Evolutionary conservation across 1,284 basidiomycete genomes (phyloP), one percentile per base, ranked within the genome.

Genomic region (Microbotryum saponariae): DNA sequence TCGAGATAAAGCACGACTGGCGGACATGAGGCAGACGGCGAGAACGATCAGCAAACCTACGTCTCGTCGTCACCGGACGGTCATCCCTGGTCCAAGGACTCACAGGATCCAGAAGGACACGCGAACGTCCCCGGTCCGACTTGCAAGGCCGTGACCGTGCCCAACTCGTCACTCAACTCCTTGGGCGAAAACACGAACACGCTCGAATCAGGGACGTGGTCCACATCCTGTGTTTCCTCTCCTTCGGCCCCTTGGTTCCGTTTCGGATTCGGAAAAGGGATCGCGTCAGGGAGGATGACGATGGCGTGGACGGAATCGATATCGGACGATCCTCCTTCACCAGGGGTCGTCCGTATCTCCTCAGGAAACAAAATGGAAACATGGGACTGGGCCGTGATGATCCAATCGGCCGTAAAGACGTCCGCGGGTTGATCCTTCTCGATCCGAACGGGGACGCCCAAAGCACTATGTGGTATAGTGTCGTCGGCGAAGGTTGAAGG

Each of bases 51-150:
- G 1, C 75, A 75, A 54, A 1, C 16, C 18, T 5, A 31, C 4
- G 60, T 14, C 31, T 62, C 20, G 45, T 62, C 20, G 42, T 58
- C 42, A 57, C 2, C 48, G 58, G 54, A 42, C 27, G 47, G 27
- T 4, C 25, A 58, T 27, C 4, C 48, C 61, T 56, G 54, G 4
- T 45, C 25, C 29, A 47, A 48, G 6, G 46, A 74, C 83, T 73
- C 74, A 91, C 91, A 88, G 81, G 87, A 87, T 2, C 85, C 89
- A 58, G 81, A 78, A 0, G 94, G 94, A 59, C 89, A 84, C 9
- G 88, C 87, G 76, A 93, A 83, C 1, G 88, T 91, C 10, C 85
- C 87, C 72, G 89, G 84, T 8, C 93, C 94, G 48, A 87, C 86
- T 55, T 90, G 77, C 54, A 93, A 76, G 0, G 81, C 85, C 54